Conservation (phyloP, 1,284 basidiomycete species). For the Coniferiporia sulphurascens region DNA sequence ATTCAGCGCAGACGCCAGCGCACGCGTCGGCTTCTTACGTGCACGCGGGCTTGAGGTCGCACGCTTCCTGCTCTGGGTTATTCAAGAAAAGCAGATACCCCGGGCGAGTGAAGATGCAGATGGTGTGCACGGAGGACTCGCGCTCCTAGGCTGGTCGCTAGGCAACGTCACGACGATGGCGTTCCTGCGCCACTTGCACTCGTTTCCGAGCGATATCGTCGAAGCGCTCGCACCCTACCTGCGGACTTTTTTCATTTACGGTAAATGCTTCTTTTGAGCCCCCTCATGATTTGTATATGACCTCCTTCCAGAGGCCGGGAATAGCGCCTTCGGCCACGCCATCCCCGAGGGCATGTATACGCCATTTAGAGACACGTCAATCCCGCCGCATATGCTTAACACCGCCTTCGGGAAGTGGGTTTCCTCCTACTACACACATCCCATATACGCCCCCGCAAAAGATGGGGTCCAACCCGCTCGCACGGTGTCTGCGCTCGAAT, state of each 20-base stretch:
- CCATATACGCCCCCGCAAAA: slow-evolving; percentile 3
- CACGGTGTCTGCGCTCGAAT: background rate
- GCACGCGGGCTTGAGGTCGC: slow-evolving; percentile 19
- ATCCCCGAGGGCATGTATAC: slow-evolving; percentile 11
- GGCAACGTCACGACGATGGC: slow-evolving; percentile 15
- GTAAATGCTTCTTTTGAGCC: background rate
- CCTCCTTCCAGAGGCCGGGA: slow-evolving; percentile 3
- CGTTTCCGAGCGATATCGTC: slow-evolving; percentile 1
- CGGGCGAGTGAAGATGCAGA: background rate
- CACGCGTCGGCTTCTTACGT: slow-evolving; percentile 13
- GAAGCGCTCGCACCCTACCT: slow-evolving; percentile 8
- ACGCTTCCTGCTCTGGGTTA: slow-evolving; percentile 17
- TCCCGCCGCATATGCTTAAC: slow-evolving; percentile 7
- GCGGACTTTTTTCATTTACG: slow-evolving; percentile 14
- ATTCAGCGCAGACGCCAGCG: background rate
- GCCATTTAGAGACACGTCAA: slow-evolving; percentile 8
- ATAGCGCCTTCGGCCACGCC: slow-evolving; percentile 2
- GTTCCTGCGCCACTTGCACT: slow-evolving; percentile 4
- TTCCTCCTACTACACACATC: slow-evolving; percentile 16
- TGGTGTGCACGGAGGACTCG: slow-evolving; percentile 15
- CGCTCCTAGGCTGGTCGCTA: slow-evolving; percentile 15
- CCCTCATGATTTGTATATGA: background rate
- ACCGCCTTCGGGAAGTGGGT: slow-evolving; percentile 15
- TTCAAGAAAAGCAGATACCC: slow-evolving; percentile 12
- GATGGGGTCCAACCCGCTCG: background rate